Percentiles rank a stretch among this genome's conserved stretches.
These are phyloP conservation scores for Malassezia restricta DNA, from an alignment of 1,284 basidiomycete genomes.

Conservation along the genomic window DNA sequence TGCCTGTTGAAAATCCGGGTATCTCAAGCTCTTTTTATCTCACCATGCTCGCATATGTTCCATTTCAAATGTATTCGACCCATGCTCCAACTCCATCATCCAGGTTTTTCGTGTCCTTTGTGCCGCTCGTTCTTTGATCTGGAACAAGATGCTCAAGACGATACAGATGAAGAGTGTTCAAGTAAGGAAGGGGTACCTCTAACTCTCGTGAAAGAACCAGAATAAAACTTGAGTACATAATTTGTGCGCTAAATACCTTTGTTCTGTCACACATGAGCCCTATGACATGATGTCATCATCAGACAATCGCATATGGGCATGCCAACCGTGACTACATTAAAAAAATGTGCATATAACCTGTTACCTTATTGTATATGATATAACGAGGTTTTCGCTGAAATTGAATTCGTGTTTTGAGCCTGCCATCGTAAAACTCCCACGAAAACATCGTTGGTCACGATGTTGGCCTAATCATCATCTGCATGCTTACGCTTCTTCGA, in stretches of 20 bases:
- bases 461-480: background rate
- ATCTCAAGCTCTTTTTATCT: slow-evolving; percentile 90
- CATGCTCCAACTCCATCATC: slow-evolving; percentile 69
- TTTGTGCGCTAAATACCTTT: no score
- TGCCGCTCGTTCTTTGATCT: slow-evolving; percentile 74
- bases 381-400: no score
- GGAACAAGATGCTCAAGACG: slow-evolving; percentile 78
- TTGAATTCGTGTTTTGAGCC: no score
- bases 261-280: no score
- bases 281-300: no score
- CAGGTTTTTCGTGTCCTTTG: slow-evolving; percentile 86
- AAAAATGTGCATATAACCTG: no score
- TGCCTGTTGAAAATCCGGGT: slow-evolving; percentile 78
- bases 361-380: no score
- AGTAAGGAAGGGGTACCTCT: no score
- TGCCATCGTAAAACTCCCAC: background rate
- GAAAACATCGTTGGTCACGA: background rate
- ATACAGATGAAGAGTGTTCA: slow-evolving; percentile 23
- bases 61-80: slow-evolving; percentile 97
- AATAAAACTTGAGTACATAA: no score
- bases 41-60: slow-evolving; percentile 72
- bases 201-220: no score
- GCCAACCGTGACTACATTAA: no score
- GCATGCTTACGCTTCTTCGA: slow-evolving; percentile 4
- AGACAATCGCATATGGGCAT: no score